Base-by-base conservation (phyloP, 176 grass and related monocot species). In the Triticum turgidum region DNA sequence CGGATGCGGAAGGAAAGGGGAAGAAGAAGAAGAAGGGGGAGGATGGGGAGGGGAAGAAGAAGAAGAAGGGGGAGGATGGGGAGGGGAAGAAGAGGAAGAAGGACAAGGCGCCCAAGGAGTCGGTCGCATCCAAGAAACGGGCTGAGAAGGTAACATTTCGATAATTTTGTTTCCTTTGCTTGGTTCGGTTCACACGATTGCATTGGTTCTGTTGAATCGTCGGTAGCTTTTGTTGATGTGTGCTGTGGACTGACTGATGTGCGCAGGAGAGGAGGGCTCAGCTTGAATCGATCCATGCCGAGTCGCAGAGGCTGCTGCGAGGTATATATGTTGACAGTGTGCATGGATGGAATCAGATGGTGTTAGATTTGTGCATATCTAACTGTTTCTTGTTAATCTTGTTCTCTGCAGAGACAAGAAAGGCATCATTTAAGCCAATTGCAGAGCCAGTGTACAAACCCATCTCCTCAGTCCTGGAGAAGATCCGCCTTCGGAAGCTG, bases 391-490 rank as follows among this genome's bases (percentile, higher is more conserved):
- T 17, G 1, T 86, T 35, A 8, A 14, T 54, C 35, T 85, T 73
- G 22, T 81, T 27, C 29, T n/a, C 7, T 82, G 45, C 21, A 98
- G 97, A 96, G 81, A 96, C 97, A n/a, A 83, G 79, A 32, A 88
- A 89, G 33, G 97, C 89, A 24, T 91, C 97, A 3, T 98, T 98
- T 83, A 98, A 87, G 47, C 82, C 92, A 3, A 62, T n/a, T 38
- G 59, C 82, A 5, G 64, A 91, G 35, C 45, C 91, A 83, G 92
- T 96, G 82, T 86, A 87, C 27, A 98, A 96, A 78, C 93, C 96
- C 45, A 98, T 98, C 58, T 96, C 93, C 17, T 96, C 93, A 9
- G 88, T 98, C 51, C 88, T 98, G 54, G 96, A 96, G 90, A 98
- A 98, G 90, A 98, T 98, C 42, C 88, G 97, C 9, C 90, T 91